A percentile compares a stretch with the other conserved stretches of the same genome.
phyloP scores from a whole-genome alignment of 2,329 filamentous ascomycete genomes.

The Lizonia empirigonia region DNA sequence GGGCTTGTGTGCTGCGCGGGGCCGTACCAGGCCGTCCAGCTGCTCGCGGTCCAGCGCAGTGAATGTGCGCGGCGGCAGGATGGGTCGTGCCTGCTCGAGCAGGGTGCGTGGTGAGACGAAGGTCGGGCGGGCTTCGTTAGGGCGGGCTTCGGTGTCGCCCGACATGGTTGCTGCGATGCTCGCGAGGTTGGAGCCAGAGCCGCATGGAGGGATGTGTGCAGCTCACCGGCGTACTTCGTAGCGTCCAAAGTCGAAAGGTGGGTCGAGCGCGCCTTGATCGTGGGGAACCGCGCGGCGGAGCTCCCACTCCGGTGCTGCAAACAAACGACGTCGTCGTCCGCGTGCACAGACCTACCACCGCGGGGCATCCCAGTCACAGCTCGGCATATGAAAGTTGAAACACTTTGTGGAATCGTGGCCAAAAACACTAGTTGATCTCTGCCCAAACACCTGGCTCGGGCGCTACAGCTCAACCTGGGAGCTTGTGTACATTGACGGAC shows the following conservation, averaged over 20 bases:
- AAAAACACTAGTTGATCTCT: too few relatives aligned
- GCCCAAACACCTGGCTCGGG: conserved; percentile 14
- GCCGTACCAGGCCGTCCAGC: conserved; percentile 74
- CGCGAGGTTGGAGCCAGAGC: conserved; percentile 36
- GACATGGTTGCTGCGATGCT: conserved; percentile 47
- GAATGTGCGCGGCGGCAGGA: conserved; percentile 47
- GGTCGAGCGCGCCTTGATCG: conserved; percentile 14
- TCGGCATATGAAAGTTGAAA: neutral
- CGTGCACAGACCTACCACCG: conserved; percentile 4
- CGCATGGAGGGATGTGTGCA: conserved; percentile 41
- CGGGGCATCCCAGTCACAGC: conserved; percentile 13
- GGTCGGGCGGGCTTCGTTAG: conserved; percentile 26
- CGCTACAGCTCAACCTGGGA: conserved; percentile 1
- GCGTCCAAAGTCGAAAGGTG: conserved; percentile 19
- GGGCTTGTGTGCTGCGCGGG: too few relatives aligned
- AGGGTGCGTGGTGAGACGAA: conserved; percentile 35
- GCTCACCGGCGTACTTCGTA: conserved; percentile 15
- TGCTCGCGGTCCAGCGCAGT: conserved; percentile 76
- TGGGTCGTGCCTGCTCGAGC: conserved; percentile 41
- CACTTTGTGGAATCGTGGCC: too few relatives aligned
- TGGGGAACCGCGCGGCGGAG: conserved; percentile 12
- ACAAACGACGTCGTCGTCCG: conserved; percentile 1
- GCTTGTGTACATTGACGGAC: conserved; percentile 2
- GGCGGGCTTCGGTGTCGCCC: conserved; percentile 32
- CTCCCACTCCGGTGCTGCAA: conserved; percentile 9